Percentiles rank a stretch among this genome's conserved stretches.
Conservation (phyloP, 2,329 filamentous ascomycete genomes). For the Mariannaea elegans region DNA sequence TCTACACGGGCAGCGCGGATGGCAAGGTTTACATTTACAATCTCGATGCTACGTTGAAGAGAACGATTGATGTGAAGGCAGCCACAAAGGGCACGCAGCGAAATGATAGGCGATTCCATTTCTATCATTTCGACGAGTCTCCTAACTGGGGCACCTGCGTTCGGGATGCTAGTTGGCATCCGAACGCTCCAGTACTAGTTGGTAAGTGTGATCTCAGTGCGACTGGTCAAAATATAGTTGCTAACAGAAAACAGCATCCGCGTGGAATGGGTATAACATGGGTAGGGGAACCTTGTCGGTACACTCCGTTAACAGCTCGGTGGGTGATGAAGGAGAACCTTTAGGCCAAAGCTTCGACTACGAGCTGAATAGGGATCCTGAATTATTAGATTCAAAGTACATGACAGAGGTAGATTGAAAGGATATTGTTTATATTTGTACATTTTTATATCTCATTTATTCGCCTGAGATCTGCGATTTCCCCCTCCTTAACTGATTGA, state of each 20-base stretch:
- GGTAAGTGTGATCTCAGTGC: slow-evolving; percentile 52
- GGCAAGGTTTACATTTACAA: slow-evolving; percentile 94
- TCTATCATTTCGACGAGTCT: slow-evolving; percentile 65
- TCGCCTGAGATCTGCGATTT: slow-evolving; percentile 16
- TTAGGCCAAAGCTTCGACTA: slow-evolving; percentile 68
- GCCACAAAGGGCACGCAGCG: slow-evolving; percentile 73
- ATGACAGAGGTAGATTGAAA: slow-evolving; percentile 22
- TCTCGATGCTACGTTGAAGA: slow-evolving; percentile 84
- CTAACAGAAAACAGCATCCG: slow-evolving; percentile 67
- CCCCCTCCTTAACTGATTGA: slow-evolving; percentile 11
- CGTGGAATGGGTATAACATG: slow-evolving; percentile 82
- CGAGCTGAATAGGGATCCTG: slow-evolving; percentile 56
- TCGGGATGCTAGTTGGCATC: slow-evolving; percentile 91
- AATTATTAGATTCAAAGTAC: slow-evolving; percentile 36
- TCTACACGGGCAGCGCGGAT: slow-evolving; percentile 91
- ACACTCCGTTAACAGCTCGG: slow-evolving; percentile 78
- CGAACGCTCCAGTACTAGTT: slow-evolving; percentile 80
- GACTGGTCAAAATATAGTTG: too few species aligned
- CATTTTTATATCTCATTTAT: slow-evolving; percentile 26
- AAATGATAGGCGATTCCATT: slow-evolving; percentile 61
- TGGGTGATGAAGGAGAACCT: slow-evolving; percentile 70
- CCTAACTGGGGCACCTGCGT: slow-evolving; percentile 79
- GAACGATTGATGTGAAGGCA: slow-evolving; percentile 78
- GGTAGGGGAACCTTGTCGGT: slow-evolving; percentile 78
- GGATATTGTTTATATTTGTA: slow-evolving; percentile 38